Evolutionary conservation across 768 basidiomycete species (phyloP).

Genomic region (Mycena indigotica): DNA sequence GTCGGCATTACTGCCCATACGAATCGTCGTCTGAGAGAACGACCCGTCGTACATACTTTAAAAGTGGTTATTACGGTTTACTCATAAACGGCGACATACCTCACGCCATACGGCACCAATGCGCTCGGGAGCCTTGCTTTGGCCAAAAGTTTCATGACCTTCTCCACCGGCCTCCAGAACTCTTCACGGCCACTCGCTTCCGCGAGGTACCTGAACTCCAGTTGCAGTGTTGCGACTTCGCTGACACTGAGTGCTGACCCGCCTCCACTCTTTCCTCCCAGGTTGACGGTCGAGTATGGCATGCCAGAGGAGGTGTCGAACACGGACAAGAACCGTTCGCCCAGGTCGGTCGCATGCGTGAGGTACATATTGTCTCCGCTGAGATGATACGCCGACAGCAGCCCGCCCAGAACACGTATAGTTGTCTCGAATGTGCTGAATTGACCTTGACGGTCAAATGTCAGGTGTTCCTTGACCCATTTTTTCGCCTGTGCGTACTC

Average conservation of each 20-base stretch:
- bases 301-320: conserved; percentile 83
- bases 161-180: conserved; percentile 17
- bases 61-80: background rate
- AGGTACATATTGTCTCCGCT: conserved; percentile 64
- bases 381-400: conserved; percentile 83
- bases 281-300: conserved; percentile 75
- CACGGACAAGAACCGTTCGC: conserved; percentile 74
- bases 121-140: conserved; percentile 63
- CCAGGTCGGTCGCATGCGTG: conserved; percentile 77
- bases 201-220: conserved; percentile 89
- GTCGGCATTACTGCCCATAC: conserved; percentile 89
- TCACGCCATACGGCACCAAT: conserved; percentile 80
- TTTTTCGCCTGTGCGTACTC: conserved; percentile 75
- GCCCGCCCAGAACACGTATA: conserved; percentile 87
- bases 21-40: conserved; percentile 69
- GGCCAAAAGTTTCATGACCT: conserved; percentile 71
- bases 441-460: conserved; percentile 72
- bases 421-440: conserved; percentile 97
- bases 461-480: conserved; percentile 74
- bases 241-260: conserved; percentile 70
- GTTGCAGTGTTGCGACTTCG: conserved; percentile 83
- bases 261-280: conserved; percentile 63
- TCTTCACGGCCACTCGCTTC: conserved; percentile 70
- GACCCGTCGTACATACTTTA: conserved; percentile 38
- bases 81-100: no score